Evolutionary conservation across 1,139 yeast genomes (phyloP), one percentile per base, ranked within the genome.

Genomic region (Protomyces gravidus): DNA sequence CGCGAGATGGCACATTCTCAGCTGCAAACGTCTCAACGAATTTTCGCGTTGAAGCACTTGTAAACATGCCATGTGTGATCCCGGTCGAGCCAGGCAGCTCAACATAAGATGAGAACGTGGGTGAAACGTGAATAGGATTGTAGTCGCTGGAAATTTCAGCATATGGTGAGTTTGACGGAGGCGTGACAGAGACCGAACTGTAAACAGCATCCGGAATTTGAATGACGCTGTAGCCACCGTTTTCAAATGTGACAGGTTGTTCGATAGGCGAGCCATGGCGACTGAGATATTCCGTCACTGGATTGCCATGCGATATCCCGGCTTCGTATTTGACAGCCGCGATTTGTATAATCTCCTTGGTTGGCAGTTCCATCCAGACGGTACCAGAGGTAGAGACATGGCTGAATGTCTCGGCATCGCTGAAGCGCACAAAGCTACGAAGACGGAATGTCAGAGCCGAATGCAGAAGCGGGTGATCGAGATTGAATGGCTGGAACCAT

Each of bases 11-110:
- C 68, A 88, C 90, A 73, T 94, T 89, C 74, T 89, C 92, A 64
- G 99, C 98, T 67, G 98, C 98, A 90, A 96, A 90, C 73, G 89
- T 88, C 78, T 92, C 99, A 67, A 92, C 97, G 72, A 89, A 81
- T 19, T 94, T 83, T 78, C 98, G 85, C 66, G 90, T 92, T 64
- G 95, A 82, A 65, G 97, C 98, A 70, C 96, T 87, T 21, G 97
- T 88, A 80, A 83, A 94, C 98, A 92, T 92, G 71, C 99, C 99
- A 71, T 94, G 98, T 40, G 98, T 92, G 69, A 92, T 92, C 46
- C 97, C 92, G 13, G 51, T 39, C 2, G 42, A 9, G 67, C 98
- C 98, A 64, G 96, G 96, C 70, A 92, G 80, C 70, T 84, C 84
- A 60, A 96, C 97, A 71, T 92, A 92, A 65, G 84, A 80, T 63